A percentile compares a stretch with the other conserved stretches of the same genome.
Evolutionary conservation across 2,329 filamentous ascomycete species (phyloP).

Genomic region (Scleromitrula shiraiana): DNA sequence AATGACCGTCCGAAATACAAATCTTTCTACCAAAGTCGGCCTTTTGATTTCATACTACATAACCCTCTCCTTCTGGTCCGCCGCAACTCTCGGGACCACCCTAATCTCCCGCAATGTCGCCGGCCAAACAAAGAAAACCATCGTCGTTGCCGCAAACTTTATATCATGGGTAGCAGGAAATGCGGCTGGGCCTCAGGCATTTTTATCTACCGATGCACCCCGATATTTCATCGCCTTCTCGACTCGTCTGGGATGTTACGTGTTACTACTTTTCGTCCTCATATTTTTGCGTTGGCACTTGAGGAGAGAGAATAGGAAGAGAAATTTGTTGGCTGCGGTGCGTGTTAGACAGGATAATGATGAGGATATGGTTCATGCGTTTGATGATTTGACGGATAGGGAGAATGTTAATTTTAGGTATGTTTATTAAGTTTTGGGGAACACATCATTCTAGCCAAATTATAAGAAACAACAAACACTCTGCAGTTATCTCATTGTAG

Average conservation of each 20-base stretch:
- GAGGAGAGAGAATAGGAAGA: slow-evolving; percentile 5
- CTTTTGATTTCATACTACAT: slow-evolving; percentile 70
- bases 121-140: slow-evolving; percentile 53
- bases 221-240: slow-evolving; percentile 46
- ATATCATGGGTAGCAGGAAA: slow-evolving; percentile 51
- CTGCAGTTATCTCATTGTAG: too few species aligned
- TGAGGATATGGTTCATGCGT: slow-evolving; percentile 22
- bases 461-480: too few species aligned
- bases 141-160: slow-evolving; percentile 49
- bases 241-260: slow-evolving; percentile 41
- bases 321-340: slow-evolving; percentile 5
- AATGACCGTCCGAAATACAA: slow-evolving; percentile 56
- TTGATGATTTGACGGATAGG: slow-evolving; percentile 27
- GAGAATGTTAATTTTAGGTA: slow-evolving; percentile 26
- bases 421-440: slow-evolving; percentile 5
- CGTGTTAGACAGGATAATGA: slow-evolving; percentile 8
- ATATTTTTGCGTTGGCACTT: slow-evolving; percentile 6
- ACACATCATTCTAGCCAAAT: too few species aligned
- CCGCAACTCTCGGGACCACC: slow-evolving; percentile 57
- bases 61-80: slow-evolving; percentile 69
- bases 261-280: slow-evolving; percentile 14
- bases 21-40: slow-evolving; percentile 51
- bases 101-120: slow-evolving; percentile 49
- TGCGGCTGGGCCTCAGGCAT: slow-evolving; percentile 43
- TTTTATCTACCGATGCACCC: slow-evolving; percentile 43